phyloP scores from a whole-genome alignment of 2,329 filamentous ascomycete species.

The Dactylonectria macrodidyma region DNA sequence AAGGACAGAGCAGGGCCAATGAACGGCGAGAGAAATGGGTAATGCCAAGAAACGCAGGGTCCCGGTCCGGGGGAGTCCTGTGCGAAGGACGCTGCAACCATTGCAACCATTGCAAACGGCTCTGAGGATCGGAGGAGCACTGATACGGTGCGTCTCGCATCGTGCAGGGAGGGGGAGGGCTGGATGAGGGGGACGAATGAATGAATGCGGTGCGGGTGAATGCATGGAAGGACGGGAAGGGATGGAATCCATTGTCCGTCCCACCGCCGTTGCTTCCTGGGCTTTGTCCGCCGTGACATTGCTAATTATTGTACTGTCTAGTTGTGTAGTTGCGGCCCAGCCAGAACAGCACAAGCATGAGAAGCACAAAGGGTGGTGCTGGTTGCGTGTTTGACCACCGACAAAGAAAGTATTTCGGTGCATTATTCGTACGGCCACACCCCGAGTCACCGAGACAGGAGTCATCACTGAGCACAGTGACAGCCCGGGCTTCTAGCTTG shows the following conservation, averaged over 20 bases:
- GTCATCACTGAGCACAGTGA: neutral
- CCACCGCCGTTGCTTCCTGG: slow-evolving; percentile 13
- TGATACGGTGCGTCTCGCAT: slow-evolving; percentile 22
- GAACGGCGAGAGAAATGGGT: slow-evolving; percentile 8
- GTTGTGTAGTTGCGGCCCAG: too few species aligned
- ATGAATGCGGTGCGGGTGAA: neutral
- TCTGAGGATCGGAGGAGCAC: slow-evolving; percentile 11
- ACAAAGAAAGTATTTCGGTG: neutral
- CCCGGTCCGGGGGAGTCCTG: slow-evolving; percentile 12
- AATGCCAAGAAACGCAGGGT: neutral
- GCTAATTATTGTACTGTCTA: neutral
- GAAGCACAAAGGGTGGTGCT: too few species aligned
- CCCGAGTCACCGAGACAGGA: neutral
- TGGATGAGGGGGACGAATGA: slow-evolving; percentile 17
- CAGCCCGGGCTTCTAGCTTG: too few species aligned
- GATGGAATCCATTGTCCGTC: slow-evolving; percentile 1
- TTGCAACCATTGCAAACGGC: slow-evolving; percentile 17
- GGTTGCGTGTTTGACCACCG: slow-evolving; percentile 11
- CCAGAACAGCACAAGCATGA: too few species aligned
- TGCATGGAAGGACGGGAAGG: slow-evolving; percentile 16
- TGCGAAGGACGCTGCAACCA: neutral
- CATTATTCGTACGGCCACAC: slow-evolving; percentile 11
- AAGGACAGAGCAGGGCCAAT: slow-evolving; percentile 9
- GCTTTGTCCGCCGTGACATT: neutral
- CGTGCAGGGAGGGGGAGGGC: slow-evolving; percentile 13